A percentile compares a stretch with the other conserved stretches of the same genome.
These are phyloP conservation scores for Lasiosphaeria hispida DNA, from an alignment of 495 filamentous ascomycete species.

Conservation along the genomic window DNA sequence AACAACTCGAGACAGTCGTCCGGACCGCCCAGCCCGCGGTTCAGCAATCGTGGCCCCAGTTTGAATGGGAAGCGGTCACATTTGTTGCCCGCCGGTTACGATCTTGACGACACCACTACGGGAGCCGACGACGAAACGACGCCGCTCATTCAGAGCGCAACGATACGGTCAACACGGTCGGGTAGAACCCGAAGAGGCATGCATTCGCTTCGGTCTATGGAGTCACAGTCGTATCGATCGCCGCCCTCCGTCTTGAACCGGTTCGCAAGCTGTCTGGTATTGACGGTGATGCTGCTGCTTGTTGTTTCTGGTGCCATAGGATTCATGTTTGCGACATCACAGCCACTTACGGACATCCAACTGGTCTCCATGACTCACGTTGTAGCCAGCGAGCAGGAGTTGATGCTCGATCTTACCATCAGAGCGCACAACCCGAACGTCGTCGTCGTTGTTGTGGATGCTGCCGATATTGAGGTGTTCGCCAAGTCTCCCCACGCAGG, in stretches of 20 bases:
- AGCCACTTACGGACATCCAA: conserved; percentile 73
- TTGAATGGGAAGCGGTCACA: conserved; percentile 25
- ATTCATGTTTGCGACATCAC: conserved; percentile 88
- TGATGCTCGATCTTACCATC: conserved; percentile 93
- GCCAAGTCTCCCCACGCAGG: conserved; percentile 86
- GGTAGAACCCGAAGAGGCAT: conserved; percentile 59
- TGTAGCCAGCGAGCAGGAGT: conserved; percentile 86
- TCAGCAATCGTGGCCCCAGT: conserved; percentile 24
- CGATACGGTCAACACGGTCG: conserved; percentile 55
- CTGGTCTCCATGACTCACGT: conserved; percentile 81
- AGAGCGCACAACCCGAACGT: conserved; percentile 88
- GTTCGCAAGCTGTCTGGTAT: conserved; percentile 75
- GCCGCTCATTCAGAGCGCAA: conserved; percentile 60
- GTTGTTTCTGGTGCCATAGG: conserved; percentile 77
- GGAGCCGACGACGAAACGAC: conserved; percentile 90
- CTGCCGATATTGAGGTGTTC: conserved; percentile 87
- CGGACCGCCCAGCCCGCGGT: conserved; percentile 55
- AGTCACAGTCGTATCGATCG: conserved; percentile 66
- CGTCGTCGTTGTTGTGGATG: conserved; percentile 75
- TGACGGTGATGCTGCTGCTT: conserved; percentile 70
- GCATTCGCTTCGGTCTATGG: conserved; percentile 65
- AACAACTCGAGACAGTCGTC: conserved; percentile 57
- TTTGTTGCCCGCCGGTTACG: conserved; percentile 45
- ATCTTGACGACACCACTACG: conserved; percentile 49
- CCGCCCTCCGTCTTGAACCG: conserved; percentile 61